phyloP scores from a whole-genome alignment of 2,329 filamentous ascomycete genomes.

The Ophiostoma ulmi region DNA sequence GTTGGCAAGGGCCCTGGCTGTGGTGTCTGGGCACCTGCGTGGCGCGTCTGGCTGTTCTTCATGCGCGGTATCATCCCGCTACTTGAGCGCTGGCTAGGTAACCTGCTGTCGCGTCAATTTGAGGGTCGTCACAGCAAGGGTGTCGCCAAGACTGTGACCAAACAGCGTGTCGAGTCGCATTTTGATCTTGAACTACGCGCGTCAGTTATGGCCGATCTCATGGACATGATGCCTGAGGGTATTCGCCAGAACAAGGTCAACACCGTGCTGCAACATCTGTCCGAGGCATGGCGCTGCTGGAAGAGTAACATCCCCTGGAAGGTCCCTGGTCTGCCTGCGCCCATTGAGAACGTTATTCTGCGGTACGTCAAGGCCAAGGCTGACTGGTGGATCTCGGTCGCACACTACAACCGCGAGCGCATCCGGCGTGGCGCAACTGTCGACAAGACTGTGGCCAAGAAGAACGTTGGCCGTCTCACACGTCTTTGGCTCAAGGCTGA shows the following conservation, averaged over 20 bases:
- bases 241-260: conserved; percentile 99
- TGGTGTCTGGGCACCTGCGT: conserved; percentile 98
- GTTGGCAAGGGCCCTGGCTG: conserved; percentile 97
- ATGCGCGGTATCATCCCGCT: conserved; percentile 97
- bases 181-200: conserved; percentile 96
- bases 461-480: conserved; percentile 92
- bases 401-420: conserved; percentile 96
- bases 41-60: conserved; percentile 99
- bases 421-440: conserved; percentile 95
- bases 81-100: conserved; percentile 94
- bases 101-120: conserved; percentile 92
- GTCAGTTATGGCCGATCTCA: conserved; percentile 96
- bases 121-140: conserved; percentile 98
- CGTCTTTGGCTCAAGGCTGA: conserved; percentile 96
- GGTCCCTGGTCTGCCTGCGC: conserved; percentile 89
- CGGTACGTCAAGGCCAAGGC: conserved; percentile 99
- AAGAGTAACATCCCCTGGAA: conserved; percentile 99
- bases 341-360: conserved; percentile 97
- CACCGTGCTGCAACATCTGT: conserved; percentile 92
- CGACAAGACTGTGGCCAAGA: conserved; percentile 98
- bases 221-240: conserved; percentile 99
- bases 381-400: conserved; percentile 99
- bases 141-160: conserved; percentile 97
- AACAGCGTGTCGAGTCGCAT: conserved; percentile 97
- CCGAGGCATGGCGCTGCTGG: conserved; percentile 98